Conservation (phyloP, 495 filamentous ascomycete species). For the Penicillium coffeae region DNA sequence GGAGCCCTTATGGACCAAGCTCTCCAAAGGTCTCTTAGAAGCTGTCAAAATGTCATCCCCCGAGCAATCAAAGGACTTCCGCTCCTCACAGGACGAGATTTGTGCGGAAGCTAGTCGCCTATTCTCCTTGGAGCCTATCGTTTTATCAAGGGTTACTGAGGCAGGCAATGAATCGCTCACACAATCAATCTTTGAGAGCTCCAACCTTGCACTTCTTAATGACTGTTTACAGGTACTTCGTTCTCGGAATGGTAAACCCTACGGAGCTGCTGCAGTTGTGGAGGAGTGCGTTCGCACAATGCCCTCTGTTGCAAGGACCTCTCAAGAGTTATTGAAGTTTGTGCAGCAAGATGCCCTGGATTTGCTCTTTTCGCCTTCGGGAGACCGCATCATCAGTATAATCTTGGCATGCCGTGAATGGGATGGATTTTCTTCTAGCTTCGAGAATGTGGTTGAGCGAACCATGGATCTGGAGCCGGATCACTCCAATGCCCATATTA, state of each 20-base stretch:
- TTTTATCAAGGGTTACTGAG: slow-evolving; percentile 35
- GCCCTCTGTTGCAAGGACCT: slow-evolving; percentile 34
- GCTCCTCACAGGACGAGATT: slow-evolving; percentile 63
- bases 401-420: slow-evolving; percentile 38
- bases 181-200: slow-evolving; percentile 22
- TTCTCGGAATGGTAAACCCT: slow-evolving; percentile 74
- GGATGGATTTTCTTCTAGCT: slow-evolving; percentile 38
- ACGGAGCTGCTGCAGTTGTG: slow-evolving; percentile 67
- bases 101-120: slow-evolving; percentile 58
- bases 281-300: slow-evolving; percentile 45
- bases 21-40: slow-evolving; percentile 53
- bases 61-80: slow-evolving; percentile 72
- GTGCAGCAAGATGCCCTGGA: slow-evolving; percentile 44
- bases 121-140: slow-evolving; percentile 52
- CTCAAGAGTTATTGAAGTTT: slow-evolving; percentile 37
- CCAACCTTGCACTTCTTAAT: slow-evolving; percentile 39
- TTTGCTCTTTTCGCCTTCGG: slow-evolving; percentile 54
- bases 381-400: slow-evolving; percentile 39
- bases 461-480: slow-evolving; percentile 37
- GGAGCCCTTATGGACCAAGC: slow-evolving; percentile 48
- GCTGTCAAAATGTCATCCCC: slow-evolving; percentile 67
- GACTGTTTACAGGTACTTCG: slow-evolving; percentile 48
- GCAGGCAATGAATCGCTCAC: slow-evolving; percentile 19
- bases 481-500: slow-evolving; percentile 34
- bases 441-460: slow-evolving; percentile 36